A percentile compares a stretch with the other conserved stretches of the same genome.
Conservation (phyloP, 2,329 filamentous ascomycete genomes). For the Dactylellina cionopaga region DNA sequence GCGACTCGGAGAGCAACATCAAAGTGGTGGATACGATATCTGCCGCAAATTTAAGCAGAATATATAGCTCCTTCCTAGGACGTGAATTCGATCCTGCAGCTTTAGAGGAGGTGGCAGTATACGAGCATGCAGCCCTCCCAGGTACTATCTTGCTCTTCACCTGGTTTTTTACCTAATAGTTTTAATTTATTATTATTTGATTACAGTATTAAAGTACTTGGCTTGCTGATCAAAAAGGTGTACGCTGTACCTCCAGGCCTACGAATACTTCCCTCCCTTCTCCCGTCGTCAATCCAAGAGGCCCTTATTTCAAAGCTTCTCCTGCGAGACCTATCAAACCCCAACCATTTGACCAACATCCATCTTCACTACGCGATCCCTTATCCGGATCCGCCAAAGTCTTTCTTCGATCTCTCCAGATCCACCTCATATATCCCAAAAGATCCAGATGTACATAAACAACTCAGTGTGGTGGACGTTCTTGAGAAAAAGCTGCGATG, state of each 20-base stretch:
- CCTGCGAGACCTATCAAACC: constrained; percentile 78
- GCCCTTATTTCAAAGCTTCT: constrained; percentile 77
- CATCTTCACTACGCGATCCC: constrained; percentile 80
- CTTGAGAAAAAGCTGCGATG: constrained; percentile 86
- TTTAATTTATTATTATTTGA: not conserved
- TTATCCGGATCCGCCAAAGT: constrained; percentile 68
- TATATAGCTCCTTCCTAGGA: constrained; percentile 46
- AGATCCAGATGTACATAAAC: constrained; percentile 77
- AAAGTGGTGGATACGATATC: constrained; percentile 33
- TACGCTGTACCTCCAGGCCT: constrained; percentile 70
- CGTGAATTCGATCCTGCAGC: not conserved
- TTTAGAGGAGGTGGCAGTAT: constrained; percentile 29
- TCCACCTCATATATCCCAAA: constrained; percentile 67
- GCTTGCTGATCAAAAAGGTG: not conserved
- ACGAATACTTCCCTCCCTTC: constrained; percentile 76
- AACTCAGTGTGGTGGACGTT: constrained; percentile 75
- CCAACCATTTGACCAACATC: constrained; percentile 85
- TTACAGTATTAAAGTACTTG: not conserved
- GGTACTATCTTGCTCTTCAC: constrained; percentile 28
- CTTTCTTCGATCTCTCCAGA: constrained; percentile 68
- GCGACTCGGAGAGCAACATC: not conserved
- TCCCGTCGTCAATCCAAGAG: constrained; percentile 76
- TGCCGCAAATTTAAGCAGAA: not conserved
- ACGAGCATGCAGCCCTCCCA: constrained; percentile 53
- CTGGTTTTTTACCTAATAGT: not conserved